phyloP scores from a whole-genome alignment of 768 basidiomycete species.

The Termitomyces sp. region DNA sequence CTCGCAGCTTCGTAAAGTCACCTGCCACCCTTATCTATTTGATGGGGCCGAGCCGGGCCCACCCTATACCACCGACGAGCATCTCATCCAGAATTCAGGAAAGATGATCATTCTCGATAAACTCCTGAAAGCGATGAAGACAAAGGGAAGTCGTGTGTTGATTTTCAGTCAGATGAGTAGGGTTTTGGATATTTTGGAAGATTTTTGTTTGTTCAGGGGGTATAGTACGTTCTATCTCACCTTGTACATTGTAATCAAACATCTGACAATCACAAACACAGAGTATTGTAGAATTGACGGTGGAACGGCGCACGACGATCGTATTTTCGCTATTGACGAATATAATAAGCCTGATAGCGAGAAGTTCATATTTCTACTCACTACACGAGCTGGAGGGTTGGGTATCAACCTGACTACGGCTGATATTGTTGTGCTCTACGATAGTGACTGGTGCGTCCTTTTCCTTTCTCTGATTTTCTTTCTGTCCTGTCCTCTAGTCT shows the following conservation, averaged over 20 bases:
- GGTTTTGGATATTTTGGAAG: conserved; percentile 96
- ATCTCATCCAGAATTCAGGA: conserved; percentile 88
- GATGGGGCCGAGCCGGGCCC: conserved; percentile 99
- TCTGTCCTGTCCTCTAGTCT: neutral
- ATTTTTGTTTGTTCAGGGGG: conserved; percentile 88
- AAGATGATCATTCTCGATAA: conserved; percentile 99
- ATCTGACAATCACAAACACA: conserved; percentile 20
- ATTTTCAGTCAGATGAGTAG: conserved; percentile 99
- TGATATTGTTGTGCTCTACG: conserved; percentile 93
- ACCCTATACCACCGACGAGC: conserved; percentile 97
- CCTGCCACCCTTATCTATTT: conserved; percentile 88
- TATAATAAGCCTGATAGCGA: conserved; percentile 94
- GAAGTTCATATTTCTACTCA: conserved; percentile 94
- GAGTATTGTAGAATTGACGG: conserved; percentile 98
- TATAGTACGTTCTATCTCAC: conserved; percentile 59
- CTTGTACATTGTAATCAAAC: neutral
- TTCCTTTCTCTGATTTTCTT: neutral
- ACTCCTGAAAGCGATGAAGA: conserved; percentile 80
- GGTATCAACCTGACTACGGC: conserved; percentile 96
- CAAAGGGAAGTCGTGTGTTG: conserved; percentile 88
- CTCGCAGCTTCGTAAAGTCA: conserved; percentile 70
- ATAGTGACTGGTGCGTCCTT: conserved; percentile 80
- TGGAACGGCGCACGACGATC: conserved; percentile 93
- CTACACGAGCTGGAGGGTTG: conserved; percentile 93
- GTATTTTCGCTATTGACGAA: conserved; percentile 93